phyloP scores from a whole-genome alignment of 768 basidiomycete genomes.

The Artomyces pyxidatus region DNA sequence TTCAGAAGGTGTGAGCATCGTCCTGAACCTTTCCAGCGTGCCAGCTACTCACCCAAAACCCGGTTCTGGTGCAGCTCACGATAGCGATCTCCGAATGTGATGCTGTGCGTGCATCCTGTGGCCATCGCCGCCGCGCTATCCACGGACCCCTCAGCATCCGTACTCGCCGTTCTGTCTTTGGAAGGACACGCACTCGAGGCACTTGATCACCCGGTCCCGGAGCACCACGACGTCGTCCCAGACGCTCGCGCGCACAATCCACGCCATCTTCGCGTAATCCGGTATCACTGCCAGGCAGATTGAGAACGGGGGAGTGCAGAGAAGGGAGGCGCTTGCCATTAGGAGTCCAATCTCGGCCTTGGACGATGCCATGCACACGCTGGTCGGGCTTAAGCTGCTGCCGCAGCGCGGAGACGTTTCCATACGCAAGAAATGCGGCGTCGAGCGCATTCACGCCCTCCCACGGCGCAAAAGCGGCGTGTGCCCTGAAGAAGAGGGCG shows the following conservation, averaged over 20 bases:
- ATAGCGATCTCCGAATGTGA: conserved; percentile 2
- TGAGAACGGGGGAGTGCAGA: background rate
- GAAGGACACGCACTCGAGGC: conserved; percentile 53
- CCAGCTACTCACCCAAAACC: conserved; percentile 13
- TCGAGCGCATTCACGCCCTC: conserved; percentile 84
- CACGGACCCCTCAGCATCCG: background rate
- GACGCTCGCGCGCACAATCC: conserved; percentile 64
- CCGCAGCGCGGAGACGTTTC: conserved; percentile 66
- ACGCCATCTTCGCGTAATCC: conserved; percentile 70
- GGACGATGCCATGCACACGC: conserved; percentile 71
- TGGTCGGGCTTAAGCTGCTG: conserved; percentile 83
- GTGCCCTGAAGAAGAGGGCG: conserved; percentile 43
- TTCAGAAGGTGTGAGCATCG: background rate
- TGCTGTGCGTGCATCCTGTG: conserved; percentile 10
- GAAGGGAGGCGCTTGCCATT: conserved; percentile 44
- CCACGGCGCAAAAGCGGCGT: conserved; percentile 79
- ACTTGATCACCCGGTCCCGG: conserved; percentile 52
- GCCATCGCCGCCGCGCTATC: conserved; percentile 10
- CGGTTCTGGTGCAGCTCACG: conserved; percentile 13
- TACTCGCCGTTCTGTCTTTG: background rate
- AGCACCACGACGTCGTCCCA: conserved; percentile 46
- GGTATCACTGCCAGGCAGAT: conserved; percentile 55
- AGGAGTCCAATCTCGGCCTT: conserved; percentile 57
- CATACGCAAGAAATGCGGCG: conserved; percentile 81
- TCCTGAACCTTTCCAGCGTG: background rate